Evolutionary conservation across 352 stramenopile species (phyloP).

Genomic region (Pythium phragmiticola): DNA sequence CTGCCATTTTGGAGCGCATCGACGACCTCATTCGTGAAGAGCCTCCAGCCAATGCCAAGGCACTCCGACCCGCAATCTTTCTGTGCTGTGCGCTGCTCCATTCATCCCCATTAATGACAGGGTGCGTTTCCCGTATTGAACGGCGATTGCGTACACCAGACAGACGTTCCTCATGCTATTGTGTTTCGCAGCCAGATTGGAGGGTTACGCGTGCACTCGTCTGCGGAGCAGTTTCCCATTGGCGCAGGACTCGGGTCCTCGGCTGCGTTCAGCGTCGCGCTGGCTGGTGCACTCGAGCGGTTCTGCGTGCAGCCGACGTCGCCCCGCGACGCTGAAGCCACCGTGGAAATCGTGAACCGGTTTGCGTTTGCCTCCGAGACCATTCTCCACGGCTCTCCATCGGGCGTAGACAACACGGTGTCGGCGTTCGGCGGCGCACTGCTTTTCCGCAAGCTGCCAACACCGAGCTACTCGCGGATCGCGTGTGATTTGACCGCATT

Average conservation of each 20-base stretch:
- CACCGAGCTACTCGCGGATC: conserved; percentile 46
- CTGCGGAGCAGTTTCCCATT: conserved; percentile 65
- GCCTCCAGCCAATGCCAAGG: conserved; percentile 39
- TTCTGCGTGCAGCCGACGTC: conserved; percentile 15
- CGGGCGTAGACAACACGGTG: conserved; percentile 92
- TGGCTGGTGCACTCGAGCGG: conserved; percentile 61
- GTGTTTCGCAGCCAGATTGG: not conserved
- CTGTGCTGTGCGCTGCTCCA: conserved; percentile 59
- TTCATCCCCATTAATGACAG: conserved; percentile 31
- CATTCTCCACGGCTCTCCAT: conserved; percentile 89
- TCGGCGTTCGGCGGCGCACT: conserved; percentile 87
- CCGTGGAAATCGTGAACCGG: conserved; percentile 69
- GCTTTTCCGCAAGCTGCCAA: conserved; percentile 61
- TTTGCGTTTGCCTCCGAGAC: conserved; percentile 89
- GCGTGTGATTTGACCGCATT: conserved; percentile 60
- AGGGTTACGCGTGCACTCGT: conserved; percentile 44
- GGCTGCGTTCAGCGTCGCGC: conserved; percentile 85
- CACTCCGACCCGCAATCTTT: conserved; percentile 55
- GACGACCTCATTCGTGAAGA: conserved; percentile 47
- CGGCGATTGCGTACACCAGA: too few relatives aligned
- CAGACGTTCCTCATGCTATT: not conserved
- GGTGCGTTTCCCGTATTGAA: conserved; percentile 17
- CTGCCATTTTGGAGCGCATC: conserved; percentile 46
- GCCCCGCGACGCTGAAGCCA: conserved; percentile 1
- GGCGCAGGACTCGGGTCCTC: conserved; percentile 91